These are phyloP conservation scores for Scheffersomyces ergatensis DNA, from an alignment of 805 yeast genomes.

Conservation along the genomic window DNA sequence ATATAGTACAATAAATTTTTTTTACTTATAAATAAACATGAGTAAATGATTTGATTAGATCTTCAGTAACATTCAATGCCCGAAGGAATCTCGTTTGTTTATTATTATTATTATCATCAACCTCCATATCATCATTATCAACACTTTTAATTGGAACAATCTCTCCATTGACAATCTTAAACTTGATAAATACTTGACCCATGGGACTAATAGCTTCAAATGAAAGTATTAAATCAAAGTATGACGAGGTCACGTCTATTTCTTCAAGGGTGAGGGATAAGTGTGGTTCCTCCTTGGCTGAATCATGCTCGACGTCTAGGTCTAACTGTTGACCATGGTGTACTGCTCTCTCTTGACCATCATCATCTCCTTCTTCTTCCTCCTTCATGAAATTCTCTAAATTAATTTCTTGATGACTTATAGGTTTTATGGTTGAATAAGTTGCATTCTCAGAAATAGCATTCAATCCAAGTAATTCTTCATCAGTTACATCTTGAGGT, in stretches of 20 bases:
- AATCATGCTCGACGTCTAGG: no score
- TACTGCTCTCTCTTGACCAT: background rate
- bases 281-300: no score
- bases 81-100: constrained; percentile 16
- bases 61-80: constrained; percentile 31
- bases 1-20: no score
- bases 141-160: constrained; percentile 5
- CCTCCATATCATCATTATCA: constrained; percentile 14
- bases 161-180: constrained; percentile 32
- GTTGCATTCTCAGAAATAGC: constrained; percentile 24
- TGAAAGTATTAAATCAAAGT: constrained; percentile 19
- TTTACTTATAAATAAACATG: background rate
- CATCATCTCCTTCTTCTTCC: constrained; percentile 1
- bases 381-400: constrained; percentile 23
- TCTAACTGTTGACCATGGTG: background rate
- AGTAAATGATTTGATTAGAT: constrained; percentile 13
- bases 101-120: constrained; percentile 17
- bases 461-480: constrained; percentile 34
- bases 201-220: constrained; percentile 14
- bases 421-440: constrained; percentile 14
- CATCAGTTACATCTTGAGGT: constrained; percentile 35
- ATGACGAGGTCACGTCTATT: constrained; percentile 19
- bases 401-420: constrained; percentile 10
- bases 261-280: constrained; percentile 17
- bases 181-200: constrained; percentile 12